Evolutionary conservation across 2,329 filamentous ascomycete species (phyloP).

Genomic region (Colletotrichum euphorbiae): DNA sequence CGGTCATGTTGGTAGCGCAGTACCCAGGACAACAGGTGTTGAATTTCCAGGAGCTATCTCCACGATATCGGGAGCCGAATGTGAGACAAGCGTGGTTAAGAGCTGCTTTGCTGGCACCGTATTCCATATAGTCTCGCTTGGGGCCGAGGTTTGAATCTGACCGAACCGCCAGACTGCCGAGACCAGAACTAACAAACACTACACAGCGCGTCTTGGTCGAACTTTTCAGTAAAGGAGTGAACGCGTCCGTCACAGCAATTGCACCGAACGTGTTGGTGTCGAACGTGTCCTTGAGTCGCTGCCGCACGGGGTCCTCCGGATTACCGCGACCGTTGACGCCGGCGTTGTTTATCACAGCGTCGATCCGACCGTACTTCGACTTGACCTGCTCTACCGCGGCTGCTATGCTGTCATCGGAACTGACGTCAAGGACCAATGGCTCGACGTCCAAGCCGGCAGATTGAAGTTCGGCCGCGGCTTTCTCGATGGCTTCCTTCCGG

Average conservation of each 20-base stretch:
- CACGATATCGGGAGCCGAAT: conserved; percentile 10
- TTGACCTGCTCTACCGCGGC: conserved; percentile 51
- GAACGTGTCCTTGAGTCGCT: conserved; percentile 63
- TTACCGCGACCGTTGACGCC: conserved; percentile 64
- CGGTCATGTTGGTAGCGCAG: conserved; percentile 32
- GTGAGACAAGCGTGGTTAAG: conserved; percentile 29
- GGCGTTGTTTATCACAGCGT: conserved; percentile 72
- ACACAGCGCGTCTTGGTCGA: conserved; percentile 16
- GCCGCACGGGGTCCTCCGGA: conserved; percentile 63
- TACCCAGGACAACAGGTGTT: conserved; percentile 34
- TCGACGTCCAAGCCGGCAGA: conserved; percentile 17
- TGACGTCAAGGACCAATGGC: conserved; percentile 64
- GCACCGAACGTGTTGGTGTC: conserved; percentile 71
- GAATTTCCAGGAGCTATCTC: conserved; percentile 28
- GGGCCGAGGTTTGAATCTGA: neutral
- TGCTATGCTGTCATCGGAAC: conserved; percentile 55
- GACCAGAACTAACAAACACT: conserved; percentile 27
- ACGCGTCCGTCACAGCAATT: conserved; percentile 62
- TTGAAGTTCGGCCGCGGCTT: conserved; percentile 23
- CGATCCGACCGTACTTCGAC: conserved; percentile 64
- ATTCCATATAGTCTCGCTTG: conserved; percentile 6
- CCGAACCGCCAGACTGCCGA: conserved; percentile 24
- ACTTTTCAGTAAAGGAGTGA: conserved; percentile 49
- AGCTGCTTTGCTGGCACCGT: conserved; percentile 33
- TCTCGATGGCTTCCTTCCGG: conserved; percentile 24